phyloP scores from a whole-genome alignment of 2,329 filamentous ascomycete genomes.

The Fusarium luffae region DNA sequence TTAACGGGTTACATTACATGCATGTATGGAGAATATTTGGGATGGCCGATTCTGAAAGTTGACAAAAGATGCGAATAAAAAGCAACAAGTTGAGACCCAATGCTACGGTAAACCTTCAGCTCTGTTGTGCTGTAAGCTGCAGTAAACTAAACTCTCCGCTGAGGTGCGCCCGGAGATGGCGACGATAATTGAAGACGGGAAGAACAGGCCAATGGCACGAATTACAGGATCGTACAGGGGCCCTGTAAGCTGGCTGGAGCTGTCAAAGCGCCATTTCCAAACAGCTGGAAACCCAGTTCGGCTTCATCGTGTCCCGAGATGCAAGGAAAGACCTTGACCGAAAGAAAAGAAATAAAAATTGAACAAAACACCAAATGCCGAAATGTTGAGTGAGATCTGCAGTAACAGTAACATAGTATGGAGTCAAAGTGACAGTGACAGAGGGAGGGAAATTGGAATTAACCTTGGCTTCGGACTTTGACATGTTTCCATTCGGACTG shows the following conservation, averaged over 20 bases:
- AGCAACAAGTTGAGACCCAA: slow-evolving; percentile 4
- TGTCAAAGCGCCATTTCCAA: slow-evolving; percentile 23
- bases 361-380: not conserved
- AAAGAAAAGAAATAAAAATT: not conserved
- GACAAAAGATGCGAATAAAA: slow-evolving; percentile 19
- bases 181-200: slow-evolving; percentile 11
- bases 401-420: not conserved
- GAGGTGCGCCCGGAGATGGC: slow-evolving; percentile 3
- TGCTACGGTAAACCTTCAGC: slow-evolving; percentile 12
- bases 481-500: slow-evolving; percentile 11
- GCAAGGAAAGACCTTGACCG: not conserved
- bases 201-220: slow-evolving; percentile 9
- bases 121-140: not conserved
- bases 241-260: not conserved
- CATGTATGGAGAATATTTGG: not conserved
- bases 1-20: not conserved
- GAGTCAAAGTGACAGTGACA: not conserved
- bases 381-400: not conserved
- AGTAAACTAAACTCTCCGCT: slow-evolving; percentile 13
- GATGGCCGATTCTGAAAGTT: slow-evolving; percentile 28
- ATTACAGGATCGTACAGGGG: not conserved
- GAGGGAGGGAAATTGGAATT: slow-evolving; percentile 26
- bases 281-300: slow-evolving; percentile 25
- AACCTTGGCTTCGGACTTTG: not conserved
- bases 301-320: slow-evolving; percentile 2